These are phyloP conservation scores for Sarocladium brachiariae DNA, from an alignment of 2,329 filamentous ascomycete species.

Conservation along the genomic window DNA sequence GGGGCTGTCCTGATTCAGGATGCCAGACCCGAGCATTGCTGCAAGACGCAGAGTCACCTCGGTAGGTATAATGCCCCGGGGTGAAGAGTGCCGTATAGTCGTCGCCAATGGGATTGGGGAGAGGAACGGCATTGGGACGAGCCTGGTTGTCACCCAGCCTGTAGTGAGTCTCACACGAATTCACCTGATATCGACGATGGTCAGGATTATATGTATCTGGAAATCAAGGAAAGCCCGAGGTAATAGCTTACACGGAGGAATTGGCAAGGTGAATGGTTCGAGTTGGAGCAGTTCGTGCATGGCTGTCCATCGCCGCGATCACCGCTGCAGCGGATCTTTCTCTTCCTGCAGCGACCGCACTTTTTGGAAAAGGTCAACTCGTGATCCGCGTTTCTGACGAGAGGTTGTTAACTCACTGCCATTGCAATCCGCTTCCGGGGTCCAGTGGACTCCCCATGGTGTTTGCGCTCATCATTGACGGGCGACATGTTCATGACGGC, in stretches of 20 bases:
- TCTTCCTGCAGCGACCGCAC: slow-evolving; percentile 84
- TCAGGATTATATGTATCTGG: neutral
- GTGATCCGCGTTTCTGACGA: neutral
- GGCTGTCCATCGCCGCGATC: slow-evolving; percentile 68
- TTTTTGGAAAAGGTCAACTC: slow-evolving; percentile 32
- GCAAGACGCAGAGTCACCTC: neutral
- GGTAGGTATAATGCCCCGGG: neutral
- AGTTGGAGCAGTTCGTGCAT: slow-evolving; percentile 77
- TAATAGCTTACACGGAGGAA: slow-evolving; percentile 64
- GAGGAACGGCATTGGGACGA: neutral
- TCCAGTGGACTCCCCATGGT: slow-evolving; percentile 20
- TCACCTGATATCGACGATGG: neutral
- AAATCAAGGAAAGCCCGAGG: slow-evolving; percentile 6
- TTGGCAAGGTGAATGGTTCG: slow-evolving; percentile 64
- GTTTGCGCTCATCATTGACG: slow-evolving; percentile 26
- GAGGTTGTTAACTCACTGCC: slow-evolving; percentile 38
- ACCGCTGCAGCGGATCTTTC: slow-evolving; percentile 92
- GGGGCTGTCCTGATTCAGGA: too few relatives aligned
- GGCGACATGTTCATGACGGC: slow-evolving; percentile 24
- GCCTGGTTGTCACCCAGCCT: neutral
- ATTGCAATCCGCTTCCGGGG: slow-evolving; percentile 53
- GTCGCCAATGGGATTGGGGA: neutral
- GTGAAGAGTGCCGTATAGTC: neutral
- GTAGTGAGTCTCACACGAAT: slow-evolving; percentile 6
- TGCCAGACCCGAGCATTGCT: too few relatives aligned